Base-by-base conservation (phyloP, 345 rosid species). In the Clausena lansium region DNA sequence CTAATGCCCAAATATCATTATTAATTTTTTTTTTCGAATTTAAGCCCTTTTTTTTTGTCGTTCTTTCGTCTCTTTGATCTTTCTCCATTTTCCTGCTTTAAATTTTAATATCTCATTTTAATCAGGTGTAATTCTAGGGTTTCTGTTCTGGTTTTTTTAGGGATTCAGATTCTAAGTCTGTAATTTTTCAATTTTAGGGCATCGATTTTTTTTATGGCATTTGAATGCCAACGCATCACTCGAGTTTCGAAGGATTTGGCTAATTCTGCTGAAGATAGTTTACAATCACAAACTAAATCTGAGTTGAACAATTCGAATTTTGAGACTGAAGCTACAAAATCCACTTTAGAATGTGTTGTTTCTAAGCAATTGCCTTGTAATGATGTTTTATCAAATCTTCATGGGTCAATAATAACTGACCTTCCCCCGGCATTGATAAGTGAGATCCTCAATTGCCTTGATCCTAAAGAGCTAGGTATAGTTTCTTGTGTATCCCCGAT, bases 401-500 rank as follows among this genome's bases (percentile, higher is more conserved):
- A 72, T 28, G 80, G 70, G 70, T 87, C 88, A 20, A 91, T 91
- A 33, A 90, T 95, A 36, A 90, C 88, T 7, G 99, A 95, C 75
- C 94, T 95, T 70, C 98, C 99, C 65, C 85, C 88, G 0, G 99
- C 93, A 1, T 74, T 95, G 86, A 84, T 95, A 36, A 91, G 91
- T 68, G 94, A 93, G 78, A 92, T 95, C 74, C 87, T 95, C 64
- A 84, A 89, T 70, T 86, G 86, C 66, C 93, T 95, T 58, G 97
- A 90, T 72, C 94, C 99, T 4, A 91, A 90, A 81, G 99, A 92
- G 81, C 85, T 95, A 25, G 98, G 99, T 67, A 52, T 93, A 55
- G 94, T 95, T 64, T 95, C 96, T 0, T 95, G 99, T 68, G 98
- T 90, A 27, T 95, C 98, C 1, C 84, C 92, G 7, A 50, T 79